Evolutionary conservation across 139 green algal species (phyloP), one percentile per base, ranked within the genome.

Genomic region (Tetradesmus obliquus): DNA sequence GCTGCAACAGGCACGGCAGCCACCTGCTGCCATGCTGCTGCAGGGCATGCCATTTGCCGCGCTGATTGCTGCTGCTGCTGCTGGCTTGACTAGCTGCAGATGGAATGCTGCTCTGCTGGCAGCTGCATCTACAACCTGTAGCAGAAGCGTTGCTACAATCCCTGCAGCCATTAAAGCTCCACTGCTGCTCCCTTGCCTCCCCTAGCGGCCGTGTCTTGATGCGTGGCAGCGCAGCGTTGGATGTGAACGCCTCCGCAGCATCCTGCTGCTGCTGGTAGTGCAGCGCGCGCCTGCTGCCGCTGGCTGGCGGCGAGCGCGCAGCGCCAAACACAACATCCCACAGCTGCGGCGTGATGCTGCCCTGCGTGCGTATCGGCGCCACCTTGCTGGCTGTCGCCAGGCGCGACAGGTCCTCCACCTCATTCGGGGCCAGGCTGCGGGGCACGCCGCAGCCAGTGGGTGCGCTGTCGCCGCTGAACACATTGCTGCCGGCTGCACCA

Each of bases 281-380:
- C 72, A 45, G 58, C 10, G 24, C 24, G 4, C 32, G 53, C 72
- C 79, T 15, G 53, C 79, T 87, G 88, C 51, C 85, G 32, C 74
- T 22, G 79, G 72, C 15, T 55, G 55, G 15, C 8, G 87, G 69
- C 24, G 86, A 82, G 62, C 86, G 71, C n/a, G 51, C 7, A 15
- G 62, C 89, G 1, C 89, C 89, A 89, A 89, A 92, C 54, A 92
- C 82, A 1, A 72, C 79, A 9, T 89, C 80, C 84, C 66, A 88
- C 22, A 92, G 82, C 81, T 89, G 55, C 5, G 89, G 89, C 2
- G 82, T 92, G 54, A 82, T 80, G 79, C 88, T 81, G 88, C 69
- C 80, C 51, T 69, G 20, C 5, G 32, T 60, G 17, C 88, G 88
- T 10, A 86, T 45, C 9, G 74, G 55, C 4, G 79, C 88, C 69